These are phyloP conservation scores for Petunia axillaris DNA, from an alignment of 257 asterid species.

Conservation along the genomic window DNA sequence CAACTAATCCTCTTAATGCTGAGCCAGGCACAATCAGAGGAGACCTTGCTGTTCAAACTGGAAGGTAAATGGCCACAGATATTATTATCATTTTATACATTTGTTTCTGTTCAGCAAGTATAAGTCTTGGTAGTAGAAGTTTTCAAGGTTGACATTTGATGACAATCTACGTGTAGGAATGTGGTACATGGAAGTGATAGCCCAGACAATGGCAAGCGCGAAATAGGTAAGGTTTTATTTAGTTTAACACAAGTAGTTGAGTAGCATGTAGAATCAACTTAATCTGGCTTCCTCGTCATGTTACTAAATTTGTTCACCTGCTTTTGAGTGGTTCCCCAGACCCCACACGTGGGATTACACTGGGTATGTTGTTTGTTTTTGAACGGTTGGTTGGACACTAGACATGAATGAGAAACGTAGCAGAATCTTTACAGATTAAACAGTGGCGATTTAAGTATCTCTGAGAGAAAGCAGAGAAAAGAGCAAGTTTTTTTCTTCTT, in stretches of 20 bases:
- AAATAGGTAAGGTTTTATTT: slow-evolving; percentile 57
- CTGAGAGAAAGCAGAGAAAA: neutral
- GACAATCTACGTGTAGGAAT: slow-evolving; percentile 54
- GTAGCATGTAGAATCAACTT: slow-evolving; percentile 15
- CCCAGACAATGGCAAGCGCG: slow-evolving; percentile 85
- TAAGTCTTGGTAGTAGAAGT: neutral
- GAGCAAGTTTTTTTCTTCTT: neutral
- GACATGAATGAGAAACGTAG: neutral
- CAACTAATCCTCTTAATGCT: slow-evolving; percentile 93
- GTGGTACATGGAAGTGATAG: slow-evolving; percentile 98
- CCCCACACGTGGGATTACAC: no score
- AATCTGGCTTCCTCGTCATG: neutral
- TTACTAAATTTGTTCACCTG: neutral
- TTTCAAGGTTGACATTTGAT: slow-evolving; percentile 1
- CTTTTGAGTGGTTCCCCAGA: neutral
- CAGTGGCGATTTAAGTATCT: neutral
- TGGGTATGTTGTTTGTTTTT: neutral
- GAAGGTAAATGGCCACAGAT: slow-evolving; percentile 57
- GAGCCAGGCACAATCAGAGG: slow-evolving; percentile 98
- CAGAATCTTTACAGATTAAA: neutral
- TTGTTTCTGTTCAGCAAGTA: neutral
- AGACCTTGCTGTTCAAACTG: slow-evolving; percentile 93
- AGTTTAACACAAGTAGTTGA: neutral
- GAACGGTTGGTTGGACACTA: neutral
- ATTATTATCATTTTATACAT: neutral